Percentiles rank a stretch among this genome's conserved stretches.
Conservation (phyloP, 202 grass and related monocot species). For the Carex sylvatica region DNA sequence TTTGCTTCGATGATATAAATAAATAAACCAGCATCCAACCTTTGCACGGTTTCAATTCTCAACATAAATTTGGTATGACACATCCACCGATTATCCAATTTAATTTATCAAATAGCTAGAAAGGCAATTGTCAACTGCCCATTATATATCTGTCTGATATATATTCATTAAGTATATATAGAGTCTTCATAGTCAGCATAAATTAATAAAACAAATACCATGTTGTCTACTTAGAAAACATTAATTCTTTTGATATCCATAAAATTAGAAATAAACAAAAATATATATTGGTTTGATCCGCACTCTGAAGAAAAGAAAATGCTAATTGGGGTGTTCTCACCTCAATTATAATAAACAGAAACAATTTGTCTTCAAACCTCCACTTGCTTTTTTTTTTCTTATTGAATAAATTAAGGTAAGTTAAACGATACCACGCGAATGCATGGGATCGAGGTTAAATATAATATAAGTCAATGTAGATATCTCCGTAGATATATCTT, state of each 20-base stretch:
- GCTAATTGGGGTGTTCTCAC: neutral
- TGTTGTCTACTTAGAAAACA: neutral
- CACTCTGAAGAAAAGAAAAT: neutral
- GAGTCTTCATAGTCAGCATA: neutral
- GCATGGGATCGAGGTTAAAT: neutral
- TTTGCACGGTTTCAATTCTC: neutral
- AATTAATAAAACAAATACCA: conserved; percentile 8
- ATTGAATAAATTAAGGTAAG: neutral
- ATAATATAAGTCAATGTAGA: neutral
- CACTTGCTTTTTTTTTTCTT: neutral
- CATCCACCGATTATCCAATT: neutral
- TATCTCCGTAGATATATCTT: neutral
- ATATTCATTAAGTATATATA: neutral
- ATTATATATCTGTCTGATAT: neutral
- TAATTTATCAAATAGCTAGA: neutral
- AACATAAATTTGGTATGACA: conserved; percentile 1
- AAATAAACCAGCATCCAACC: neutral
- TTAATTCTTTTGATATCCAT: neutral
- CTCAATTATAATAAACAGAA: neutral
- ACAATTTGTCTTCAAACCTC: neutral
- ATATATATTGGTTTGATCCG: neutral
- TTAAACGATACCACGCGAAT: neutral
- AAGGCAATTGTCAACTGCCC: neutral
- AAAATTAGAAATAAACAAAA: neutral
- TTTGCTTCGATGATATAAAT: neutral